Evolutionary conservation across 345 rosid genomes (phyloP), one percentile per base, ranked within the genome.

Genomic region (Eucalyptus regnans): DNA sequence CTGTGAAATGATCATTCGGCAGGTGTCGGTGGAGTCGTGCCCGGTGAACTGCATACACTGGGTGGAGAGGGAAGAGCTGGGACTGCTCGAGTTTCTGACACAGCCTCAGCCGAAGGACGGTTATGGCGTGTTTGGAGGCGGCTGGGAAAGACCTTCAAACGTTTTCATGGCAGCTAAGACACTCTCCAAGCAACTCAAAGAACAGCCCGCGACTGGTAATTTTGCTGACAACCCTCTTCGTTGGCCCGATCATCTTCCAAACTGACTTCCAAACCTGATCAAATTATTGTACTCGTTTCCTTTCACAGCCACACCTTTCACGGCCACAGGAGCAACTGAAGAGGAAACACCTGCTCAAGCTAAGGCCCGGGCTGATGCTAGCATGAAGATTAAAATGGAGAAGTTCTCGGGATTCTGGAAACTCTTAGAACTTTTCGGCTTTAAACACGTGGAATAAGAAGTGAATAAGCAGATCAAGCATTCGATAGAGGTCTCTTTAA

Each of bases 281-380:
- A 76, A 37, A 6, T 76, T 41, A 41, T 44, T 41, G 84, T 20
- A 41, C 29, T n/a, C 50, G 8, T 85, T 46, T 29, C 86, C 48
- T 50, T 12, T 20, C 88, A 92, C 91, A 93, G 96, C 88, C 22
- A 86, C 44, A 66, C 86, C 48, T 17, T 12, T 23, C 88, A 92
- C 91, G 93, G 96, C 88, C 27, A 58, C 37, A 84, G 84, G 88
- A 66, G 49, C 88, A 76, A 91, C 87, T 81, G 94, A 94, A 52
- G 93, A 93, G 91, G 95, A 94, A 90, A 93, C 94, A 12, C 95
- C 95, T 18, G 95, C 95, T 80, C 96, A 95, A 91, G 94, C 95
- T 1, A 90, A 93, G 88, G 96, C 96, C 43, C 89, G 94, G 52
- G 90, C 86, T 29, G 88, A 86, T 43, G 96, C 95, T 62, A 91